Conservation (phyloP, 2,329 filamentous ascomycete genomes). For the Monosporascus sp. region DNA sequence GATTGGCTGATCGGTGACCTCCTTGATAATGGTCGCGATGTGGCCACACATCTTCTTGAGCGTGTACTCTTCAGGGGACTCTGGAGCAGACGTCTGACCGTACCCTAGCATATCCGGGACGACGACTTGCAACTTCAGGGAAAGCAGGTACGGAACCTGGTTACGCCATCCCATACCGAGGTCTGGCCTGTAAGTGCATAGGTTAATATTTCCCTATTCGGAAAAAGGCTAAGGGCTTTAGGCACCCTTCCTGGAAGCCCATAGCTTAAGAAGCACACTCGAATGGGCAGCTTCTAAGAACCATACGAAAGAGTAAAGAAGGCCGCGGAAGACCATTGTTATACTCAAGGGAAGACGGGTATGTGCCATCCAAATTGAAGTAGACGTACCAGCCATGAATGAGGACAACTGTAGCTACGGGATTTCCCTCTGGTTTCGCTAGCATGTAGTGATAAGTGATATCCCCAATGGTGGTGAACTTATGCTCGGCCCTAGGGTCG, state of each 20-base stretch:
- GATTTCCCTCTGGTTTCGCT: constrained; percentile 40
- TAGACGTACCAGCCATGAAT: constrained; percentile 27
- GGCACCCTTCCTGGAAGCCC: not conserved
- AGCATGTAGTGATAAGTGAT: constrained; percentile 64
- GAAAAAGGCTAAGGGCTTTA: not conserved
- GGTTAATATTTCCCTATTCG: not conserved
- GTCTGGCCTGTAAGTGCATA: constrained; percentile 66
- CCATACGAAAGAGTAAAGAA: no score
- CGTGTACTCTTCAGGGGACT: constrained; percentile 57
- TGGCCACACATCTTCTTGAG: constrained; percentile 70
- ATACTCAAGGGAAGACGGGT: no score
- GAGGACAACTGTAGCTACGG: constrained; percentile 44
- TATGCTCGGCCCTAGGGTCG: constrained; percentile 62
- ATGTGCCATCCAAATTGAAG: not conserved
- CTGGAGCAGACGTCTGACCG: constrained; percentile 66
- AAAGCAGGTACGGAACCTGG: constrained; percentile 72
- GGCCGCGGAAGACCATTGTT: no score
- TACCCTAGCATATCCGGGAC: constrained; percentile 86
- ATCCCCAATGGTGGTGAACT: constrained; percentile 59
- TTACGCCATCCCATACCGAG: constrained; percentile 80
- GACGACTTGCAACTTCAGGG: constrained; percentile 71
- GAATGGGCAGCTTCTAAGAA: no score
- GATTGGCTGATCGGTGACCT: constrained; percentile 49
- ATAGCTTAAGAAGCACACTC: no score
- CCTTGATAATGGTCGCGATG: constrained; percentile 63